Evolutionary conservation across 2,329 filamentous ascomycete genomes (phyloP), one percentile per base, ranked within the genome.

Genomic region (Phaeosphaeriaceae sp.): DNA sequence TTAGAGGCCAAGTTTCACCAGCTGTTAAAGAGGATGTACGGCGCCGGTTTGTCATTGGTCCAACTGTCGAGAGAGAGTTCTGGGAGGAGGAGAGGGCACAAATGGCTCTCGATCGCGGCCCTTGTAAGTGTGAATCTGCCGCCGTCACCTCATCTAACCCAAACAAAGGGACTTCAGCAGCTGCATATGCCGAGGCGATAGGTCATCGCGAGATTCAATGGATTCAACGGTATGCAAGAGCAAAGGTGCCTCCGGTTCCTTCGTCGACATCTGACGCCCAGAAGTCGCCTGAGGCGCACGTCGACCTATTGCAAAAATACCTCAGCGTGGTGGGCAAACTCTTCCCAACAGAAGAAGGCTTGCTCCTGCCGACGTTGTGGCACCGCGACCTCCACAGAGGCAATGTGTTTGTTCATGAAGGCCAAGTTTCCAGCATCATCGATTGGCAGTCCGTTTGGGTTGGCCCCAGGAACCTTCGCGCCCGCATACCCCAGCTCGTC

Each of bases 361-460:
- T 37, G 8, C 63, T 65, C 5, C 48, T 51, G 28, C 56, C 74
- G 9, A 65, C 64, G n/a, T 48, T 79, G 26, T 77, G 68, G 71
- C 73, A 79, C 60, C 60, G 55, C 23, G 73, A 77, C 58, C 55
- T 77, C 18, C 70, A 73, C 52, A 49, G 68, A 12, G 57, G 58
- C 2, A 78, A 76, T 48, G 57, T 78, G 16, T 77, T 77, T 50
- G 65, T 76, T 21, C 28, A 72, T n/a, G 52, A 66, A 20, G 58
- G 60, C 26, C 58, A 54, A 33, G 69, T 78, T 32, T 70, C 71
- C 6, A 64, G 69, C 41, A 41, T 79, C 5, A 77, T 79, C 42
- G 74, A 79, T 56, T 78, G 75, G 74, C 71, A 77, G 56, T 64
- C 67, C 13, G 57, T 47, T 7, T 76, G 68, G 56, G 40, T 54